These are phyloP conservation scores for Phaeotremella skinneri DNA, from an alignment of 768 basidiomycete species.

Conservation along the genomic window DNA sequence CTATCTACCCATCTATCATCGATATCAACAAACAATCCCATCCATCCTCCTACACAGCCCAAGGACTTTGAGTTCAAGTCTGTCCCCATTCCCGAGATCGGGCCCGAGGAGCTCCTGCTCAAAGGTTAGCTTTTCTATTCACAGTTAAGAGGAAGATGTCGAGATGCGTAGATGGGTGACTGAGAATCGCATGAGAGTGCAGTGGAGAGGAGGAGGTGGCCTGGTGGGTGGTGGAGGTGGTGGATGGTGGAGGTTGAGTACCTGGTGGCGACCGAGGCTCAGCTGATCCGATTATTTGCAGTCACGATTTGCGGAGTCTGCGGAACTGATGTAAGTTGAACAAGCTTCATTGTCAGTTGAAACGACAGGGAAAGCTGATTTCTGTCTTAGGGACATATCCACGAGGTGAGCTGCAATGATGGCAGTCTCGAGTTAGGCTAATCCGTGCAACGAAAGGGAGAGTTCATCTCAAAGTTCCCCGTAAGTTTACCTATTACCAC, in stretches of 20 bases:
- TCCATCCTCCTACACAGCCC: slow-evolving; percentile 55
- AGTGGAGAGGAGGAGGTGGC: background rate
- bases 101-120: slow-evolving; percentile 69
- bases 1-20: background rate
- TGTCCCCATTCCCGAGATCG: slow-evolving; percentile 65
- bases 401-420: slow-evolving; percentile 51
- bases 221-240: background rate
- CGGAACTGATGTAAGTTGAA: slow-evolving; percentile 58
- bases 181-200: background rate
- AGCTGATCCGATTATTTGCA: slow-evolving; percentile 16
- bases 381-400: slow-evolving; percentile 56
- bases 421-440: slow-evolving; percentile 1
- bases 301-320: slow-evolving; percentile 57
- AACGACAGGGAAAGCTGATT: slow-evolving; percentile 5
- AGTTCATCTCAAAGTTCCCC: slow-evolving; percentile 70
- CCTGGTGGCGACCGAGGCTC: no score
- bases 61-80: slow-evolving; percentile 65
- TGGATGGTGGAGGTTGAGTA: background rate
- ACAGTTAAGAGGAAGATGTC: no score
- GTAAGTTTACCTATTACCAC: slow-evolving; percentile 52
- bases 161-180: no score
- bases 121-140: no score
- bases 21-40: slow-evolving; percentile 2
- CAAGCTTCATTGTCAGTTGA: background rate
- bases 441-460: slow-evolving; percentile 51